phyloP scores from a whole-genome alignment of 176 grass and related monocot genomes.

The Aegilops sharonensis region DNA sequence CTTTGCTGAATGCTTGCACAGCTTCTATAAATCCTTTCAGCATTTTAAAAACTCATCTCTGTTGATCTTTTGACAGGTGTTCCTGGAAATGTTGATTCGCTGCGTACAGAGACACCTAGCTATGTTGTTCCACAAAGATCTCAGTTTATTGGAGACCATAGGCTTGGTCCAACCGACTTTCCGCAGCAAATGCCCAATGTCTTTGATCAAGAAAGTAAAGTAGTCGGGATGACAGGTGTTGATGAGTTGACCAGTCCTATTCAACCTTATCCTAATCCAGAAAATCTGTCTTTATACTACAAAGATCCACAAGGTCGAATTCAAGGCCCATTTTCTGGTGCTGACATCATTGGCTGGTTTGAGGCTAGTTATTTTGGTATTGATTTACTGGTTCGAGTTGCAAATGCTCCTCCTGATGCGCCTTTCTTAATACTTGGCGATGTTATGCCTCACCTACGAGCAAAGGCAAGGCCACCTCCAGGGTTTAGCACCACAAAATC shows the following conservation, averaged over 20 bases:
- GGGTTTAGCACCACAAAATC: slow-evolving; percentile 70
- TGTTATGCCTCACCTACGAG: slow-evolving; percentile 92
- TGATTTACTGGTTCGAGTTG: slow-evolving; percentile 77
- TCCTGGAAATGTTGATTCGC: slow-evolving; percentile 48
- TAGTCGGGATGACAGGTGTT: slow-evolving; percentile 15
- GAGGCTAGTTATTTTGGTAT: slow-evolving; percentile 97
- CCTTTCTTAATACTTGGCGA: slow-evolving; percentile 94
- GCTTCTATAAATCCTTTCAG: not conserved
- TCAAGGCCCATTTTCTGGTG: slow-evolving; percentile 97
- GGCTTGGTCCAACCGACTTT: slow-evolving; percentile 41
- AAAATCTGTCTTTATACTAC: slow-evolving; percentile 84
- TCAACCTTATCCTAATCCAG: slow-evolving; percentile 69
- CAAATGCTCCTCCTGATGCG: slow-evolving; percentile 56
- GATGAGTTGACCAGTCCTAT: slow-evolving; percentile 43
- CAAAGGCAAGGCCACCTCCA: slow-evolving; percentile 89
- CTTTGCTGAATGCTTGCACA: slow-evolving; percentile 1
- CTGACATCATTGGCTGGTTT: slow-evolving; percentile 91
- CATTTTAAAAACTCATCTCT: not conserved
- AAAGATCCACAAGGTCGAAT: slow-evolving; percentile 94
- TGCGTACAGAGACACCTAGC: slow-evolving; percentile 41
- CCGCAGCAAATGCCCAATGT: slow-evolving; percentile 41
- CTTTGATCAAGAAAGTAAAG: slow-evolving; percentile 47
- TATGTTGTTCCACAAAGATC: slow-evolving; percentile 75
- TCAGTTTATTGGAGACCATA: slow-evolving; percentile 51
- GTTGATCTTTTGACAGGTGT: slow-evolving; percentile 39